These are phyloP conservation scores for Beauveria asiatica DNA, from an alignment of 2,329 filamentous ascomycete genomes.

Conservation along the genomic window DNA sequence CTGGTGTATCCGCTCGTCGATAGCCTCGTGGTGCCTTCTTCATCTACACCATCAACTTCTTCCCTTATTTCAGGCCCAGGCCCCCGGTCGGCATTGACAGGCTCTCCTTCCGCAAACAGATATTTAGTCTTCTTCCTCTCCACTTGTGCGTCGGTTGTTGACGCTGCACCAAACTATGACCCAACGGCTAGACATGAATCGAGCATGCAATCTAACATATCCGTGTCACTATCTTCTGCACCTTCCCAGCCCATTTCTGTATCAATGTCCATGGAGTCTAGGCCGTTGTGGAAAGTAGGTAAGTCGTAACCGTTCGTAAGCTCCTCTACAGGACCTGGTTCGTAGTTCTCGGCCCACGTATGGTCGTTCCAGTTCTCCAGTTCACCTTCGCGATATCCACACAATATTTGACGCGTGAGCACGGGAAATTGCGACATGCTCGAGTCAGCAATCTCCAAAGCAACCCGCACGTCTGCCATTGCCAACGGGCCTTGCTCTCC, in stretches of 20 bases:
- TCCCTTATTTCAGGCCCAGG: too few relatives aligned
- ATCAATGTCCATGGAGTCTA: slow-evolving; percentile 53
- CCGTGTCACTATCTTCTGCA: slow-evolving; percentile 41
- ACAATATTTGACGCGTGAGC: slow-evolving; percentile 60
- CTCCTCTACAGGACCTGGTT: slow-evolving; percentile 20
- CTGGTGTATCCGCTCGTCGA: neutral
- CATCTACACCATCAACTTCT: neutral
- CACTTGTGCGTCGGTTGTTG: neutral
- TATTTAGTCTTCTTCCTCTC: too few relatives aligned
- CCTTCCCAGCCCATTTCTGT: slow-evolving; percentile 55
- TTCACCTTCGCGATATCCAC: slow-evolving; percentile 67
- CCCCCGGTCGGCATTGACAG: neutral
- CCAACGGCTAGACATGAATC: slow-evolving; percentile 46
- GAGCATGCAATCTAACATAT: slow-evolving; percentile 46
- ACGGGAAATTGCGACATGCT: slow-evolving; percentile 72
- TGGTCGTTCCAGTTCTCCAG: slow-evolving; percentile 59
- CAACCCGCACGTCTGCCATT: slow-evolving; percentile 69
- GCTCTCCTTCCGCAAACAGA: too few relatives aligned
- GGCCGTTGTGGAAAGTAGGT: slow-evolving; percentile 37
- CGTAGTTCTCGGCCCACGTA: slow-evolving; percentile 38
- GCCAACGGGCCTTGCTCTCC: slow-evolving; percentile 63
- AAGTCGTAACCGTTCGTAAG: slow-evolving; percentile 26
- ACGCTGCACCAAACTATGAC: slow-evolving; percentile 18
- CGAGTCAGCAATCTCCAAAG: slow-evolving; percentile 66
- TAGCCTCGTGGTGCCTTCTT: neutral